Conservation (phyloP, 2,329 filamentous ascomycete genomes). For the Exophiala oligosperma region DNA sequence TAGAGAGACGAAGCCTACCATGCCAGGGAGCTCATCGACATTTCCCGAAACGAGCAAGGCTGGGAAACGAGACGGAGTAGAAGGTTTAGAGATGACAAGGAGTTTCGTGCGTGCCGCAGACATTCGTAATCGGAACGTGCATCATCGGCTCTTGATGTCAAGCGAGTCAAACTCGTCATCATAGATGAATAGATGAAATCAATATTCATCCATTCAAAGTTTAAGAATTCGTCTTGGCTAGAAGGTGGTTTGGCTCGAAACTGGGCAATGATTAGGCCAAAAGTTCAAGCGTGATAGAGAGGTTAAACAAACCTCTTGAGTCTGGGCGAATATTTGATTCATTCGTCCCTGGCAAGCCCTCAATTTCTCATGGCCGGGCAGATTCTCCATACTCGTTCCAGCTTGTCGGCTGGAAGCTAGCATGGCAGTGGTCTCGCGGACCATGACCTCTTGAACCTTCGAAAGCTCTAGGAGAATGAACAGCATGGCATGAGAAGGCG, state of each 20-base stretch:
- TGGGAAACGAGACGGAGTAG: not conserved
- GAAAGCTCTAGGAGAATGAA: constrained; percentile 1
- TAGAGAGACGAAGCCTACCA: not conserved
- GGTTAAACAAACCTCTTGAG: not conserved
- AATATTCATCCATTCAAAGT: constrained; percentile 2
- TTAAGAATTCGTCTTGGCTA: not conserved
- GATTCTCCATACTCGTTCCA: not conserved
- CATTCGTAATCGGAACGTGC: not conserved
- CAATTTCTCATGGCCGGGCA: not conserved
- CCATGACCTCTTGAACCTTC: not conserved
- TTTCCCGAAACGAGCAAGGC: constrained; percentile 1
- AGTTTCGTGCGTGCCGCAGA: not conserved
- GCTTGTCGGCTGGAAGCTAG: not conserved
- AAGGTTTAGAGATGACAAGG: constrained; percentile 4
- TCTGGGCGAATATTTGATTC: not conserved
- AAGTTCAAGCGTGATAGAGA: not conserved
- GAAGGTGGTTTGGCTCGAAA: constrained; percentile 4
- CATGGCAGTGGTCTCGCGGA: constrained; percentile 1
- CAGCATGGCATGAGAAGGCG: constrained; percentile 2
- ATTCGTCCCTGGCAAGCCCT: constrained; percentile 1
- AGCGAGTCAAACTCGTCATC: not conserved
- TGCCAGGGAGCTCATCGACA: constrained; percentile 1
- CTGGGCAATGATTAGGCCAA: not conserved
- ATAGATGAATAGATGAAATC: constrained; percentile 2
- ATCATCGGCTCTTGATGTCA: not conserved